Evolutionary conservation across 2,329 filamentous ascomycete genomes (phyloP).

Genomic region (Remersonia thermophila): DNA sequence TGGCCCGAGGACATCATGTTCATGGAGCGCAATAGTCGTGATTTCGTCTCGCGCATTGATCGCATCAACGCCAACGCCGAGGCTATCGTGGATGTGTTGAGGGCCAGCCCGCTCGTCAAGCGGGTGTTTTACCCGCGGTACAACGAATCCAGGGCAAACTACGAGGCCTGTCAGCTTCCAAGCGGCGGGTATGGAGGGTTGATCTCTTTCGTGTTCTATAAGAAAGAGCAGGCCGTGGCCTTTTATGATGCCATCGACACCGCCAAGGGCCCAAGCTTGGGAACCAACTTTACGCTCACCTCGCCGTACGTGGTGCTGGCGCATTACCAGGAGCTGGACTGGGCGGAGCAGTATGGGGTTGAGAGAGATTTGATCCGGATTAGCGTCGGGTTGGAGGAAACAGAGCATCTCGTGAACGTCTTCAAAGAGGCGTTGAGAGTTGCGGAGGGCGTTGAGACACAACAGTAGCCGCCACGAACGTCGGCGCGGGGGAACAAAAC

Average conservation of each 20-base stretch:
- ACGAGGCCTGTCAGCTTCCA: constrained; percentile 64
- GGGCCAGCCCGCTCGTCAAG: constrained; percentile 51
- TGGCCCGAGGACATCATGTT: constrained; percentile 93
- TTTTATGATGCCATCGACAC: constrained; percentile 84
- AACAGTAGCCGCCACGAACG: not conserved
- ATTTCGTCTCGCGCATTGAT: constrained; percentile 72
- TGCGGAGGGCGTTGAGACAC: constrained; percentile 23
- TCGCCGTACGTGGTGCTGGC: constrained; percentile 87
- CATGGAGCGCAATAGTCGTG: constrained; percentile 89
- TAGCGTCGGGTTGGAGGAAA: constrained; percentile 81
- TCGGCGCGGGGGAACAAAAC: not conserved
- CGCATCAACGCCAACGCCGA: constrained; percentile 80
- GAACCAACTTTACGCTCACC: constrained; percentile 90
- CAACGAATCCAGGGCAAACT: constrained; percentile 55
- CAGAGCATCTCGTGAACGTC: constrained; percentile 46
- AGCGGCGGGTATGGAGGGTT: constrained; percentile 81
- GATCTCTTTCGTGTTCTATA: constrained; percentile 70
- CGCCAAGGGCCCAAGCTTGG: constrained; percentile 85
- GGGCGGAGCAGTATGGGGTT: constrained; percentile 73
- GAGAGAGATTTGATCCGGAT: constrained; percentile 70
- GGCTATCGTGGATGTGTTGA: constrained; percentile 62
- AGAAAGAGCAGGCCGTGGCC: constrained; percentile 54
- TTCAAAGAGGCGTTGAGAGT: constrained; percentile 61
- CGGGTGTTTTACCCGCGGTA: constrained; percentile 79
- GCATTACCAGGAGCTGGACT: constrained; percentile 85